Evolutionary conservation across 306 rosid species (phyloP).

Genomic region (Ammopiptanthus mongolicus): DNA sequence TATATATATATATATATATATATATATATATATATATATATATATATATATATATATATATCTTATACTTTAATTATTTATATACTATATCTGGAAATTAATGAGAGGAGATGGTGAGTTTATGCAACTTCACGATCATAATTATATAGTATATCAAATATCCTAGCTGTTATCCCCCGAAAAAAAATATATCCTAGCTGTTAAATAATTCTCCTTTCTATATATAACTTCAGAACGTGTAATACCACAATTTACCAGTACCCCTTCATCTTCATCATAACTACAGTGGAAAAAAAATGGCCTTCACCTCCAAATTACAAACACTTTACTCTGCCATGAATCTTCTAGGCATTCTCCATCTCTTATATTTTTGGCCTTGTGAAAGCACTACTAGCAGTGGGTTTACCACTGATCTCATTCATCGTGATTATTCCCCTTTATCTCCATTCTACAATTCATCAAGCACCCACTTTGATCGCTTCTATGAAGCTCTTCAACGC

Average conservation of each 20-base stretch:
- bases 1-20: no score
- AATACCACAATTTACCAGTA: not conserved
- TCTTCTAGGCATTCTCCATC: not conserved
- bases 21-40: no score
- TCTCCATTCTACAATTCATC: slow-evolving; percentile 45
- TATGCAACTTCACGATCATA: no score
- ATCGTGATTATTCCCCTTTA: slow-evolving; percentile 45
- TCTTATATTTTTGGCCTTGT: not conserved
- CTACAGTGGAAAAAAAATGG: not conserved
- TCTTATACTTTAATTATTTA: no score
- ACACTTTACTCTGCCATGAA: not conserved
- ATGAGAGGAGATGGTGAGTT: no score
- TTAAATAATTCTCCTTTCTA: no score
- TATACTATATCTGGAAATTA: no score
- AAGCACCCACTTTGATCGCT: slow-evolving; percentile 15
- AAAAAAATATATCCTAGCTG: no score
- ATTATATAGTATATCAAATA: no score
- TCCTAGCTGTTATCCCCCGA: no score
- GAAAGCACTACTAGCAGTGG: not conserved
- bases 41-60: no score
- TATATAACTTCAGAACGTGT: not conserved
- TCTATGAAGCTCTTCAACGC: slow-evolving; percentile 38
- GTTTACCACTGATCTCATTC: slow-evolving; percentile 35
- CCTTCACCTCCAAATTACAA: not conserved
- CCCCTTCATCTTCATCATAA: not conserved